Conservation (phyloP, 306 rosid species). For the Prosopis cineraria region DNA sequence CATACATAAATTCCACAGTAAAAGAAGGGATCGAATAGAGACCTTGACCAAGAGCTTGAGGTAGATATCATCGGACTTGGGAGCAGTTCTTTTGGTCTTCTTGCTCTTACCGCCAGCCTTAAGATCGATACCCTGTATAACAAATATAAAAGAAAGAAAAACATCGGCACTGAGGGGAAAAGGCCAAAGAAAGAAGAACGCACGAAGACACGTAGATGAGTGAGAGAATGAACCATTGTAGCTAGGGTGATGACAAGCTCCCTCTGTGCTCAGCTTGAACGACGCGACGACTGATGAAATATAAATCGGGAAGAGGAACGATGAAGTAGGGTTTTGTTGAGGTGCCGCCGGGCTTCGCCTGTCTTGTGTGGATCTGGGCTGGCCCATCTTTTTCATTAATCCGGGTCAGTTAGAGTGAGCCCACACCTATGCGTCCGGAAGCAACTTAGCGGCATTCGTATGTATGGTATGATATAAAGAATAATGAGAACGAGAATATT, state of each 20-base stretch:
- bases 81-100: constrained; percentile 79
- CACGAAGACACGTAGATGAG: not conserved
- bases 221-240: constrained; percentile 34
- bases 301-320: not conserved
- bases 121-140: constrained; percentile 48
- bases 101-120: constrained; percentile 96
- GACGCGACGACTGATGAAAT: constrained; percentile 7
- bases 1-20: not conserved
- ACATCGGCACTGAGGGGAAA: not conserved
- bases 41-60: constrained; percentile 66
- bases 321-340: constrained; percentile 35
- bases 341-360: not conserved
- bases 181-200: not conserved
- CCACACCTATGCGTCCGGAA: not conserved
- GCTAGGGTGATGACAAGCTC: constrained; percentile 29
- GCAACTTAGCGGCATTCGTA: not conserved
- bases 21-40: not conserved
- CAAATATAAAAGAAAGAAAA: constrained; percentile 2
- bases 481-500: too few relatives aligned
- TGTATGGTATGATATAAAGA: too few relatives aligned
- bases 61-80: constrained; percentile 86
- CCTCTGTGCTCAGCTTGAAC: not conserved
- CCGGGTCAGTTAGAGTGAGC: not conserved
- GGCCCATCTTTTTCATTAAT: not conserved
- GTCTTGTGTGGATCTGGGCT: not conserved